A percentile compares a stretch with the other conserved stretches of the same genome.
Evolutionary conservation across 2,329 filamentous ascomycete genomes (phyloP).

Genomic region (Fusarium sp.): DNA sequence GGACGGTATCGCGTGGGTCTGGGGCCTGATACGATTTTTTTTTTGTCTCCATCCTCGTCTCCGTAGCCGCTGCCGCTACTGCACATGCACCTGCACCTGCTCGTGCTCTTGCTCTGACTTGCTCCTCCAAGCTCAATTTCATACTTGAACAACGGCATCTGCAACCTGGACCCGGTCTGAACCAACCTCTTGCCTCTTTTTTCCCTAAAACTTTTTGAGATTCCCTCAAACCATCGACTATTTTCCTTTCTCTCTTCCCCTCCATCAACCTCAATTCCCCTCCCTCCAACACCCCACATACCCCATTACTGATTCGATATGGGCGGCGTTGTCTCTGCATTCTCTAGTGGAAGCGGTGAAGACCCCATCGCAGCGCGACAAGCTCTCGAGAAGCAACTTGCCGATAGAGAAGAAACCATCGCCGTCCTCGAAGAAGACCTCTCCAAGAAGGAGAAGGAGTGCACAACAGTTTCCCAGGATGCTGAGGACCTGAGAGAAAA

Average conservation of each 20-base stretch:
- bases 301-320: slow-evolving; percentile 47
- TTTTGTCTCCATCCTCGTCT: slow-evolving; percentile 15
- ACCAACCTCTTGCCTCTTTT: slow-evolving; percentile 29
- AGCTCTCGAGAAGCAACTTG: slow-evolving; percentile 54
- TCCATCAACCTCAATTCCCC: slow-evolving; percentile 22
- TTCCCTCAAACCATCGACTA: slow-evolving; percentile 18
- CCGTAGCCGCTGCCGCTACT: slow-evolving; percentile 36
- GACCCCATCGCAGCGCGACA: slow-evolving; percentile 48
- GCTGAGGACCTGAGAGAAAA: slow-evolving; percentile 54
- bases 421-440: slow-evolving; percentile 49
- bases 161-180: slow-evolving; percentile 23
- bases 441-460: slow-evolving; percentile 54
- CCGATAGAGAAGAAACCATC: slow-evolving; percentile 54
- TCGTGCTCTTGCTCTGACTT: background rate
- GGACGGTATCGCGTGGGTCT: slow-evolving; percentile 11
- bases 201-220: slow-evolving; percentile 19
- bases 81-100: slow-evolving; percentile 12
- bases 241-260: slow-evolving; percentile 11
- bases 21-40: slow-evolving; percentile 41
- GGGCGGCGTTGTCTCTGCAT: slow-evolving; percentile 56
- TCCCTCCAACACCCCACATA: slow-evolving; percentile 23
- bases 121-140: slow-evolving; percentile 10
- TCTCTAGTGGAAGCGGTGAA: slow-evolving; percentile 51
- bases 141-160: slow-evolving; percentile 34
- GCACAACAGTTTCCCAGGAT: slow-evolving; percentile 50